phyloP scores from a whole-genome alignment of 2,329 filamentous ascomycete species.

The Pestalotiopsis sp. region DNA sequence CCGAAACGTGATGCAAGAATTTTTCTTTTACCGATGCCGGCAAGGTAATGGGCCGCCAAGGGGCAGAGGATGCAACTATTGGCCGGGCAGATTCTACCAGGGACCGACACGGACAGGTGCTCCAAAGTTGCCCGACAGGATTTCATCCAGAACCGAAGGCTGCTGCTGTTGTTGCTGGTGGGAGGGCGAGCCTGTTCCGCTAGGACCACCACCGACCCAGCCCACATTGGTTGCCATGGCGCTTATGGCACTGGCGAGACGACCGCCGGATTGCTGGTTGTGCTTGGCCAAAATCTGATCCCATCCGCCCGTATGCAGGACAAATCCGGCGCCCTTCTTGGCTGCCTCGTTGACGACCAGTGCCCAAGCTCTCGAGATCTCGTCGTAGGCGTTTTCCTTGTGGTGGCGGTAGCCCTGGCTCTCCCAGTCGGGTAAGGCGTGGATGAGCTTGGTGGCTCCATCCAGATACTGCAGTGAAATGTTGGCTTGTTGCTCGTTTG shows the following conservation, averaged over 20 bases:
- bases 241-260: constrained; percentile 77
- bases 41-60: background rate
- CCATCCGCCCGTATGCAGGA: constrained; percentile 88
- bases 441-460: constrained; percentile 85
- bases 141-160: constrained; percentile 64
- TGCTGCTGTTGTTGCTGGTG: constrained; percentile 22
- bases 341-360: constrained; percentile 87
- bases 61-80: background rate
- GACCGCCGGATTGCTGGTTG: constrained; percentile 82
- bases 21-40: background rate
- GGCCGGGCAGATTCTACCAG: constrained; percentile 36
- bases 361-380: constrained; percentile 92
- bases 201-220: constrained; percentile 66
- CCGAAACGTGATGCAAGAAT: background rate
- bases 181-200: constrained; percentile 18
- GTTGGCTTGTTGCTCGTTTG: constrained; percentile 82
- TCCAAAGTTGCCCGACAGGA: constrained; percentile 63
- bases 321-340: constrained; percentile 88
- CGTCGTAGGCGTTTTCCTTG: constrained; percentile 95
- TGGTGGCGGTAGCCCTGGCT: constrained; percentile 86
- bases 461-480: constrained; percentile 87
- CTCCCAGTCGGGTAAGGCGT: constrained; percentile 89
- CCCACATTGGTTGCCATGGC: constrained; percentile 75
- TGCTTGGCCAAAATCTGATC: constrained; percentile 86
- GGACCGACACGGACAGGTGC: constrained; percentile 65